Conservation (phyloP, 106 monocot species). For the Dioscorea alata region DNA sequence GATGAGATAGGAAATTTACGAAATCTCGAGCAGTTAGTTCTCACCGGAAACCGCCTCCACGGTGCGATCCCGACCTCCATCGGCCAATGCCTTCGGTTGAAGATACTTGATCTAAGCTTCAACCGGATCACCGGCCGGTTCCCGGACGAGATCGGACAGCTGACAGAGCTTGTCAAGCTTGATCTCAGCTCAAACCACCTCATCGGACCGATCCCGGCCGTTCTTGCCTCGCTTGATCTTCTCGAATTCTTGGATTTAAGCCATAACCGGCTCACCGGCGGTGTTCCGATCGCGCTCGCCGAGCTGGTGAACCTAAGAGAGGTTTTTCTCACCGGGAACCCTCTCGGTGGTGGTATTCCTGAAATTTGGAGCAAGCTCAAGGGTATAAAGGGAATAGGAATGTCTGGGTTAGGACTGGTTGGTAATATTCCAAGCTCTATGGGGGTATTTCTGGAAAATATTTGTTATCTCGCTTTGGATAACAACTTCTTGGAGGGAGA, state of each 20-base stretch:
- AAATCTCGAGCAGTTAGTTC: conserved; percentile 35
- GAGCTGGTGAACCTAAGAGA: conserved; percentile 44
- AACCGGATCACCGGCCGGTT: conserved; percentile 37
- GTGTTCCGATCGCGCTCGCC: conserved; percentile 35
- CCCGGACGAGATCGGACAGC: conserved; percentile 36
- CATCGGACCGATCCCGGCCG: conserved; percentile 34
- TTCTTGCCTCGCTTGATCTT: conserved; percentile 14
- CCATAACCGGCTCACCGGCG: conserved; percentile 52
- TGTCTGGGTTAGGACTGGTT: conserved; percentile 35
- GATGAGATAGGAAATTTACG: conserved; percentile 25
- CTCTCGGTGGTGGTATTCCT: conserved; percentile 49
- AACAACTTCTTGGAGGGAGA: conserved; percentile 45
- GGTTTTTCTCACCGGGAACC: conserved; percentile 57
- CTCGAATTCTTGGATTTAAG: conserved; percentile 64
- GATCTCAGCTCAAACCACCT: conserved; percentile 57
- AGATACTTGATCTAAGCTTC: conserved; percentile 51
- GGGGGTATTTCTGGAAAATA: conserved; percentile 39
- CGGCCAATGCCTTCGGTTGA: conserved; percentile 13
- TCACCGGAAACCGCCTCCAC: conserved; percentile 43
- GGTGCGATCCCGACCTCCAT: conserved; percentile 30
- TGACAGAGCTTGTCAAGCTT: conserved; percentile 41
- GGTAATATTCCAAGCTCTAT: conserved; percentile 55
- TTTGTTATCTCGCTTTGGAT: conserved; percentile 46
- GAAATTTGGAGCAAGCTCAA: conserved; percentile 50
- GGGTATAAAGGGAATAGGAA: conserved; percentile 36